These are phyloP conservation scores for Hypericum perforatum DNA, from an alignment of 345 rosid species.

Conservation along the genomic window DNA sequence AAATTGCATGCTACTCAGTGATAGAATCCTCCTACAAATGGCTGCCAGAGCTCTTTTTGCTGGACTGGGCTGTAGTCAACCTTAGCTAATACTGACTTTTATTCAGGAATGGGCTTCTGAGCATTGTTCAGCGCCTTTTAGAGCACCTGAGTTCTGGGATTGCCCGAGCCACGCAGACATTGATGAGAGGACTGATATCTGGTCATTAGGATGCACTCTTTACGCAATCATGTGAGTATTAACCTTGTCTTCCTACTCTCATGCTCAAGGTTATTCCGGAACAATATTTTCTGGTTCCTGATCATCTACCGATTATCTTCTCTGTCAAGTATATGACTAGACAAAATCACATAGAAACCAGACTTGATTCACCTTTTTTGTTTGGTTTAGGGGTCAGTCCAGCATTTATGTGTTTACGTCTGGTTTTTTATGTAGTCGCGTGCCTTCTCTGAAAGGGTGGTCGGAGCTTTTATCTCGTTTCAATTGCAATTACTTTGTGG, in stretches of 20 bases:
- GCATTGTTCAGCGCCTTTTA: constrained; percentile 92
- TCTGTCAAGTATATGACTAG: too few species aligned
- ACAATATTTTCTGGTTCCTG: background rate
- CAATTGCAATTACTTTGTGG: too few species aligned
- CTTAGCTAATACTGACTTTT: background rate
- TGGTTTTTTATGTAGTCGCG: too few species aligned
- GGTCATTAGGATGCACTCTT: constrained; percentile 98
- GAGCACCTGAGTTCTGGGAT: constrained; percentile 99
- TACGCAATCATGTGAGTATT: constrained; percentile 84
- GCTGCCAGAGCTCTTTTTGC: background rate
- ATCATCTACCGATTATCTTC: background rate
- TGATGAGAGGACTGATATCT: constrained; percentile 95
- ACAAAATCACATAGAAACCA: too few species aligned
- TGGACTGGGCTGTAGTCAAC: constrained; percentile 1
- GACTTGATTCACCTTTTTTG: too few species aligned
- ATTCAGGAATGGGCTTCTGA: constrained; percentile 92
- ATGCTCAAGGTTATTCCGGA: background rate
- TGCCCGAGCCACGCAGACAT: constrained; percentile 92
- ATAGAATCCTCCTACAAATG: too few species aligned
- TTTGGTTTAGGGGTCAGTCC: too few species aligned
- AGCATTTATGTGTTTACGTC: too few species aligned
- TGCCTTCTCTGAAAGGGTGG: too few species aligned
- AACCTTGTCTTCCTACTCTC: background rate
- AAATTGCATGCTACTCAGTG: too few species aligned
- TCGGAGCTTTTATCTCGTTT: too few species aligned